Conservation (phyloP, 768 basidiomycete genomes). For the Russula brevipes region DNA sequence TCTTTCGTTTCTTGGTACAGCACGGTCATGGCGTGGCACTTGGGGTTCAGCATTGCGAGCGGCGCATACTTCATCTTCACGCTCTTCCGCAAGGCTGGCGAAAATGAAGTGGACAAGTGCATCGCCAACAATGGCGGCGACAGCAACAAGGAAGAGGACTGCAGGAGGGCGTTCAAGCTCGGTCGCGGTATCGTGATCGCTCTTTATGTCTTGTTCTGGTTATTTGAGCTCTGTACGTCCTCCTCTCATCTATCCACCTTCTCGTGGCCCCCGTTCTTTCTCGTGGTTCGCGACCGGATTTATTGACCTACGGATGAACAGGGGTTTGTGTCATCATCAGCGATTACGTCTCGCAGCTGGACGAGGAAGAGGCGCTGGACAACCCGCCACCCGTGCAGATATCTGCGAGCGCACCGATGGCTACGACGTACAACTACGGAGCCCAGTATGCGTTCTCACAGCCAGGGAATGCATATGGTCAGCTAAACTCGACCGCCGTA, state of each 20-base stretch:
- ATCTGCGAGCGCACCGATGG: slow-evolving; percentile 11
- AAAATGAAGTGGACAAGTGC: slow-evolving; percentile 37
- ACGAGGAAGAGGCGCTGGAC: slow-evolving; percentile 40
- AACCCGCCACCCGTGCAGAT: slow-evolving; percentile 12
- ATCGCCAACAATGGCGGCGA: slow-evolving; percentile 32
- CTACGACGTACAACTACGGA: slow-evolving; percentile 21
- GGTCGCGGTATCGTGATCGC: slow-evolving; percentile 42
- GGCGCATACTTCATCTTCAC: slow-evolving; percentile 48
- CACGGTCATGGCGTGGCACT: slow-evolving; percentile 40
- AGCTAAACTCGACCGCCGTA: neutral
- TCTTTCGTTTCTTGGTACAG: slow-evolving; percentile 43
- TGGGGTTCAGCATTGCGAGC: slow-evolving; percentile 43
- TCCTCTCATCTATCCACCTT: neutral
- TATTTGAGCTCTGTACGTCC: slow-evolving; percentile 50
- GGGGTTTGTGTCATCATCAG: slow-evolving; percentile 50
- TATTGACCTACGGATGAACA: slow-evolving; percentile 26
- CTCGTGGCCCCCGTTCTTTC: neutral
- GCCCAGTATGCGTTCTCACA: slow-evolving; percentile 4
- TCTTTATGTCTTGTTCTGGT: slow-evolving; percentile 47
- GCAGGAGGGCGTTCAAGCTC: slow-evolving; percentile 40
- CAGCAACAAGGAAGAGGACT: slow-evolving; percentile 35
- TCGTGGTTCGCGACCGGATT: slow-evolving; percentile 6
- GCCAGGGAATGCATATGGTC: slow-evolving; percentile 9
- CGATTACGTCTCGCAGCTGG: slow-evolving; percentile 49
- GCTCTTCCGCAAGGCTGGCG: slow-evolving; percentile 38